Evolutionary conservation across 306 rosid species (phyloP), one percentile per base, ranked within the genome.

Genomic region (Glycine tomentella): DNA sequence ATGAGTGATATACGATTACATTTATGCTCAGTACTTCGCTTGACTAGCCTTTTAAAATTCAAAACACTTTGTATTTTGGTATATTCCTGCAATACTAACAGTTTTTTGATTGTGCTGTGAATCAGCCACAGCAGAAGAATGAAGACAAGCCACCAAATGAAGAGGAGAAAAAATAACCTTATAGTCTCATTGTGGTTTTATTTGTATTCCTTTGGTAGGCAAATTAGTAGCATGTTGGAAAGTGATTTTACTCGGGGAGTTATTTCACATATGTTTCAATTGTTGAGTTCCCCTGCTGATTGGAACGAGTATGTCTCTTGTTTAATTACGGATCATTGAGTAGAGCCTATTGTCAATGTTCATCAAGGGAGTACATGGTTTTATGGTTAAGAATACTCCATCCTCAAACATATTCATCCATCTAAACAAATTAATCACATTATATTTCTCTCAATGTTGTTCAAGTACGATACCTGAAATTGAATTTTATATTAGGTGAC

Each of bases 101-200:
- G 53, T 87, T 64, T 63, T 72, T 78, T 83, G 64, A 76, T 66
- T 75, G n/a, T n/a, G 11, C 52, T 82, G 12, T 80, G 66, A 13
- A 76, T 79, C 79, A 81, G 93, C 38, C 90, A 55, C 89, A 89
- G 74, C 88, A 90, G 87, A 94, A 94, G 85, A 51, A 87, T 7
- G 97, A 92, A 69, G 98, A 92, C 78, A 84, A 87, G 56, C 84
- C 87, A 46, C 83, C 92, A 16, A 87, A 81, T 49, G 97, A 94
- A 56, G 94, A 87, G 69, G 91, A 87, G 73, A 90, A 92, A 81
- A 85, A 84, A 84, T 69, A 80, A 84, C 80, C 48, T 38, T 6
- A n/a, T n/a, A 25, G 81, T 68, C 42, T 46, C 48, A 55, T 77
- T 45, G 70, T 69, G 7, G 63, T 57, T 50, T 52, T 74, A 40